These are phyloP conservation scores for Tolypocladium album DNA, from an alignment of 2,329 filamentous ascomycete genomes.

Conservation along the genomic window DNA sequence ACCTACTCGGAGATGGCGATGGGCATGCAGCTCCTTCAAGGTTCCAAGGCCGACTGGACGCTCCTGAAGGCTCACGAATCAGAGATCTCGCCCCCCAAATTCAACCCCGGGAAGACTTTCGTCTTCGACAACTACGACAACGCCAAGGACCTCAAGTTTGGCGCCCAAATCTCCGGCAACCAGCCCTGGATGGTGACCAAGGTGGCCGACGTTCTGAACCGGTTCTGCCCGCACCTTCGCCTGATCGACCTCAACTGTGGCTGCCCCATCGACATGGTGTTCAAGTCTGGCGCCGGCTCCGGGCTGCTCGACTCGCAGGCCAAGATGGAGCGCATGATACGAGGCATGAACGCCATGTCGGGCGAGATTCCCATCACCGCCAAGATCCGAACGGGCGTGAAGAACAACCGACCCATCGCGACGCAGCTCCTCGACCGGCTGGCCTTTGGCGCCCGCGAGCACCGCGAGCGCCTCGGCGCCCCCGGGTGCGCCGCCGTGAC, in stretches of 20 bases:
- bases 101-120: constrained; percentile 37
- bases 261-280: constrained; percentile 93
- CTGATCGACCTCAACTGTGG: constrained; percentile 95
- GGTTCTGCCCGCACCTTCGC: constrained; percentile 70
- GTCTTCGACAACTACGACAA: constrained; percentile 73
- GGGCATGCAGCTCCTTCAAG: constrained; percentile 79
- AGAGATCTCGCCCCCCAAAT: constrained; percentile 63
- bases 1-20: constrained; percentile 99
- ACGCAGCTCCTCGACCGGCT: constrained; percentile 74
- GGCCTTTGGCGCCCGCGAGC: constrained; percentile 67
- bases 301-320: constrained; percentile 79
- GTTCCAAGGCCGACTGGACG: constrained; percentile 87
- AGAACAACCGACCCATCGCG: constrained; percentile 67
- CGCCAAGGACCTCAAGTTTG: constrained; percentile 74
- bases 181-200: constrained; percentile 88
- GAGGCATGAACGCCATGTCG: constrained; percentile 92
- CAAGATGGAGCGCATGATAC: constrained; percentile 88
- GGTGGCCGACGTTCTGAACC: constrained; percentile 70
- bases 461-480: constrained; percentile 57
- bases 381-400: constrained; percentile 89
- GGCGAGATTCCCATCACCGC: constrained; percentile 84
- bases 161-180: constrained; percentile 84
- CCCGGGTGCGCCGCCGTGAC: constrained; percentile 91
- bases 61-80: constrained; percentile 85
- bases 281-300: constrained; percentile 77